A percentile compares a stretch with the other conserved stretches of the same genome.
Conservation (phyloP, 345 rosid genomes). For the Citrus sinensis region DNA sequence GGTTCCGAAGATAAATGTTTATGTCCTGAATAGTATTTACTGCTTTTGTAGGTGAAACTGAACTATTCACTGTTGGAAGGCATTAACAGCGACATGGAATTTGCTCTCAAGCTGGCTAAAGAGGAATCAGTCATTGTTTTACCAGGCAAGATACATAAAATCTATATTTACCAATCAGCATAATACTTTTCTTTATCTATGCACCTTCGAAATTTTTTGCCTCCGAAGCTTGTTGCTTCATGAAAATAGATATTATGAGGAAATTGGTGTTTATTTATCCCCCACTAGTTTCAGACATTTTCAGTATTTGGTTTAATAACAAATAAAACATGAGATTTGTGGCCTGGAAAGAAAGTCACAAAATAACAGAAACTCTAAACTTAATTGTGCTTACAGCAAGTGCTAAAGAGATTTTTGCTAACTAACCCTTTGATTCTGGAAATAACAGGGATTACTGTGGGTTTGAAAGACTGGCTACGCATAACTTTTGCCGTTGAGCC, state of each 20-base stretch:
- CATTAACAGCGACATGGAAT: slow-evolving; percentile 60
- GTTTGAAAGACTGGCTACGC: slow-evolving; percentile 47
- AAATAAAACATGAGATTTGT: no score
- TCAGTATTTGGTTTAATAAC: no score
- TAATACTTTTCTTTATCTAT: no score
- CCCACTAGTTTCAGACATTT: no score
- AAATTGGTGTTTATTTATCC: no score
- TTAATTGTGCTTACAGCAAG: background rate
- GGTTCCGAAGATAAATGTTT: no score
- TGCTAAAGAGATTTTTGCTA: background rate
- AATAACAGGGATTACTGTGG: slow-evolving; percentile 30
- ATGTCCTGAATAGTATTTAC: background rate
- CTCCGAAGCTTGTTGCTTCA: background rate
- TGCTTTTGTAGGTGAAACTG: slow-evolving; percentile 43
- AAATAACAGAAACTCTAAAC: no score
- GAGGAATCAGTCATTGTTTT: slow-evolving; percentile 75
- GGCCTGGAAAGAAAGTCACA: no score
- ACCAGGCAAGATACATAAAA: slow-evolving; percentile 40
- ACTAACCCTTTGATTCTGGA: background rate
- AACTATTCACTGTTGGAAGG: slow-evolving; percentile 50
- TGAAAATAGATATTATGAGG: no score
- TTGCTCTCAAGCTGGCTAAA: slow-evolving; percentile 36
- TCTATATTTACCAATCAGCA: no score
- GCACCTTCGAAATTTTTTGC: background rate
- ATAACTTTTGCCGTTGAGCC: slow-evolving; percentile 33